Evolutionary conservation across 2,329 filamentous ascomycete species (phyloP).

Genomic region (Penicillium sp.): DNA sequence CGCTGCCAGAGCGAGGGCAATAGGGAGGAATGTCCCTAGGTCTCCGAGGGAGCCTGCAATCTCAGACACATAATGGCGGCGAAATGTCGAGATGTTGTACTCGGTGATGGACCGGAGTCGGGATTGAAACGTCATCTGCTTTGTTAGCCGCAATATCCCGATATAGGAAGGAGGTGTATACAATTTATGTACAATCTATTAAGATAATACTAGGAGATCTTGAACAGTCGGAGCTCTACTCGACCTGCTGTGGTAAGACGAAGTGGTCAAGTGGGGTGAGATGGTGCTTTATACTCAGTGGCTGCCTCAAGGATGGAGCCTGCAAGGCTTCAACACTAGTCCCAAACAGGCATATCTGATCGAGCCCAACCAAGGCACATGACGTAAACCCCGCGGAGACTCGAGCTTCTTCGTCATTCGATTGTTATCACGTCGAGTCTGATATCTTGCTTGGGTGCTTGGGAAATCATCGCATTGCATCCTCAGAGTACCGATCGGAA

Average conservation of each 20-base stretch:
- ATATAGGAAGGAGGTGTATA: not conserved
- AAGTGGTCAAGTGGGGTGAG: not conserved
- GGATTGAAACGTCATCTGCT: conserved; percentile 20
- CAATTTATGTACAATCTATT: not conserved
- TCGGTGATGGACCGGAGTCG: conserved; percentile 34
- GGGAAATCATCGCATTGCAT: not conserved
- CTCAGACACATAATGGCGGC: conserved; percentile 67
- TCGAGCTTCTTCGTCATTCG: not conserved
- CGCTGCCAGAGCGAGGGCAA: conserved; percentile 83
- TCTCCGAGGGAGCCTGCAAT: conserved; percentile 89
- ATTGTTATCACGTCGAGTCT: not conserved
- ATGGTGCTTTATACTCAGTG: not conserved
- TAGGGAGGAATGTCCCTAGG: conserved; percentile 84
- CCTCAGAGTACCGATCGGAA: not conserved
- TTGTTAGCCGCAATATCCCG: not conserved
- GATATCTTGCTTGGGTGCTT: not conserved
- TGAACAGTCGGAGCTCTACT: not conserved
- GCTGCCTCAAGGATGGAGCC: not conserved
- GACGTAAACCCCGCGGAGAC: conserved; percentile 10
- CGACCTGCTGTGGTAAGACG: not conserved
- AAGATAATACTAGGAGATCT: not conserved
- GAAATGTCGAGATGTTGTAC: conserved; percentile 63
- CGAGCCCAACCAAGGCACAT: not conserved
- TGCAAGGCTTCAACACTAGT: conserved; percentile 5
- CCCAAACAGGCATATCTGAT: conserved; percentile 9